Base-by-base conservation (phyloP, 176 grass and related monocot genomes). In the Carex kokanica region DNA sequence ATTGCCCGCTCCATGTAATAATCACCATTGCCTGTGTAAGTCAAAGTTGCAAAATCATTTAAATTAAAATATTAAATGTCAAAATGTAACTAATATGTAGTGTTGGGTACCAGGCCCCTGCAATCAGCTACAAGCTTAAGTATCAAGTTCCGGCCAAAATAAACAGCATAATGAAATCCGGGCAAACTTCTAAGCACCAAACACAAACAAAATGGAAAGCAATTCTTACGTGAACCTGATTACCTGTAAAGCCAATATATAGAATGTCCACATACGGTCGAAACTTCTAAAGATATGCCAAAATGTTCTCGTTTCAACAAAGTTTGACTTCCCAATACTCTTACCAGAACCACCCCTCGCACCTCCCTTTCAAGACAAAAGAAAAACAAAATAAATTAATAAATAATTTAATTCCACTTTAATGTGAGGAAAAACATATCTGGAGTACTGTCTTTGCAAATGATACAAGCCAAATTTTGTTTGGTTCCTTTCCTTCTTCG, bases 191-290 rank as follows among this genome's bases (percentile, higher is more conserved):
- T 55, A 21, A 54, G 24, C 4, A 0, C 23, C 49, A 77, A 38
- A 29, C 8, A 74, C 36, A 78, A 87, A 21, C 41, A 64, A 64
- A 78, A 85, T 66, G 64, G 12, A 53, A 47, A 55, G 24, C 20
- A 20, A 60, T 70, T 58, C 18, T 31, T 49, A 20, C 47, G 47
- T 81, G 82, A 15, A 69, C 34, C 64, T 75, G 29, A 84, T 60
- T 89, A 94, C 95, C 90, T 98, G 95, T 47, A 98, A 79, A 85
- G 92, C 92, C 78, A 98, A 83, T 49, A 90, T 60, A 84, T 98
- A 98, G 65, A 98, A 98, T n/a, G 95, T 98, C 92, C 95, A 98
- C 92, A 94, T 87, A 84, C 92, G 87, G 89, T 98, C 95, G 79
- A 98, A 98, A 88, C 95, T 98, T 93, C 92, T 80, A 64, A 92